These are phyloP conservation scores for Picochlorum costavermella DNA, from an alignment of 139 green algal species.

Conservation along the genomic window DNA sequence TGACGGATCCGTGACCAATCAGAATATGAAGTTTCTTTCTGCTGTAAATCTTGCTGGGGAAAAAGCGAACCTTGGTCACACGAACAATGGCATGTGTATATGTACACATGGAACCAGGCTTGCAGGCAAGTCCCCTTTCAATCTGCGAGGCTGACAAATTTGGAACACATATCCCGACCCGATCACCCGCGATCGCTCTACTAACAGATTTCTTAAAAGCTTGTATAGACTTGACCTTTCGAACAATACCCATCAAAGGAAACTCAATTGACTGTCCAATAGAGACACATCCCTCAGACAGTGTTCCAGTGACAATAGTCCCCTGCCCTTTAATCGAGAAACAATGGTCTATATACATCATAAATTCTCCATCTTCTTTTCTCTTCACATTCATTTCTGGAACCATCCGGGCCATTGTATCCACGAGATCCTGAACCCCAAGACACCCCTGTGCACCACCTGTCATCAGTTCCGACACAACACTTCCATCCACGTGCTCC, in stretches of 20 bases:
- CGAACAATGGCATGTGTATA: constrained; percentile 60
- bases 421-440: constrained; percentile 25
- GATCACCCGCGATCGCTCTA: constrained; percentile 52
- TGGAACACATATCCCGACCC: constrained; percentile 81
- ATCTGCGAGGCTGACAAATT: constrained; percentile 72
- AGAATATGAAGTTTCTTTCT: constrained; percentile 69
- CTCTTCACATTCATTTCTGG: neutral
- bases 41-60: constrained; percentile 20
- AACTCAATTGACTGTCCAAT: constrained; percentile 76
- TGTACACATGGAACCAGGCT: constrained; percentile 59
- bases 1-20: constrained; percentile 71
- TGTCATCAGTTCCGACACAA: neutral
- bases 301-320: constrained; percentile 84
- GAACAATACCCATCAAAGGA: constrained; percentile 53
- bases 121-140: constrained; percentile 70
- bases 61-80: constrained; percentile 79
- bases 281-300: constrained; percentile 48
- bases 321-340: constrained; percentile 88
- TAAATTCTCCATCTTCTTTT: constrained; percentile 39
- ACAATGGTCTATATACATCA: constrained; percentile 93
- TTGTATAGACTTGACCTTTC: constrained; percentile 86
- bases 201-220: constrained; percentile 71
- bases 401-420: neutral
- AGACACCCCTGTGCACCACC: neutral
- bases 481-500: neutral